Evolutionary conservation across 106 monocot species (phyloP).

Genomic region (Dendrobium chrysotoxum): DNA sequence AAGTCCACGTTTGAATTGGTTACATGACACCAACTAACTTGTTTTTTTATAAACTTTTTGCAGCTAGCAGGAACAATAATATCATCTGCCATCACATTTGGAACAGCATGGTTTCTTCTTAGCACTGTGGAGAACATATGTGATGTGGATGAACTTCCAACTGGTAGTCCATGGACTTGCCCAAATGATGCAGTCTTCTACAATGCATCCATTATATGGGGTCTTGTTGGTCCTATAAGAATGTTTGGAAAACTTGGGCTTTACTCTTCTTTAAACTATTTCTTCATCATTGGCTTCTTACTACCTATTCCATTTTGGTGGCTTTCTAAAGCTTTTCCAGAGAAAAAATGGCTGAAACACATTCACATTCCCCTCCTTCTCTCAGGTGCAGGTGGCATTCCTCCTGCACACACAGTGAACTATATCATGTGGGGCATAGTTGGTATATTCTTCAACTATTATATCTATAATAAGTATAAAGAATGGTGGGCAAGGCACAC

Average conservation of each 20-base stretch:
- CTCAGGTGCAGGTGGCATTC: conserved; percentile 43
- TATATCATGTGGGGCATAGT: conserved; percentile 56
- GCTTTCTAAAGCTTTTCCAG: conserved; percentile 31
- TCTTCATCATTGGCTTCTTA: conserved; percentile 59
- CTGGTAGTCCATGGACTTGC: conserved; percentile 86
- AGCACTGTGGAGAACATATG: conserved; percentile 55
- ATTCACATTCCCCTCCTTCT: conserved; percentile 72
- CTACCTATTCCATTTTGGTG: conserved; percentile 67
- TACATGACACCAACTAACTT: too few species aligned
- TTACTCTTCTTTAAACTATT: conserved; percentile 35
- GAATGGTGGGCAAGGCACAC: conserved; percentile 30
- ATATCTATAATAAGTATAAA: conserved; percentile 41
- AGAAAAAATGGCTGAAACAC: conserved; percentile 43
- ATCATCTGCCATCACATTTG: conserved; percentile 44
- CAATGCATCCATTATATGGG: conserved; percentile 88
- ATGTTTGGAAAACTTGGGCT: conserved; percentile 53
- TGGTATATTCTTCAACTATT: conserved; percentile 64
- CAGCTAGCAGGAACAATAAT: conserved; percentile 73
- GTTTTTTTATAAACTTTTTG: too few species aligned
- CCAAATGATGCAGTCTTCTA: conserved; percentile 55
- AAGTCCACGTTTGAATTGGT: too few species aligned
- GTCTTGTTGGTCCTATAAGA: conserved; percentile 63
- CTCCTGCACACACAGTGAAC: conserved; percentile 61
- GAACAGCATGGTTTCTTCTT: conserved; percentile 79
- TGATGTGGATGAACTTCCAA: conserved; percentile 38